phyloP scores from a whole-genome alignment of 257 asterid genomes.

The Anisodus tanguticus region DNA sequence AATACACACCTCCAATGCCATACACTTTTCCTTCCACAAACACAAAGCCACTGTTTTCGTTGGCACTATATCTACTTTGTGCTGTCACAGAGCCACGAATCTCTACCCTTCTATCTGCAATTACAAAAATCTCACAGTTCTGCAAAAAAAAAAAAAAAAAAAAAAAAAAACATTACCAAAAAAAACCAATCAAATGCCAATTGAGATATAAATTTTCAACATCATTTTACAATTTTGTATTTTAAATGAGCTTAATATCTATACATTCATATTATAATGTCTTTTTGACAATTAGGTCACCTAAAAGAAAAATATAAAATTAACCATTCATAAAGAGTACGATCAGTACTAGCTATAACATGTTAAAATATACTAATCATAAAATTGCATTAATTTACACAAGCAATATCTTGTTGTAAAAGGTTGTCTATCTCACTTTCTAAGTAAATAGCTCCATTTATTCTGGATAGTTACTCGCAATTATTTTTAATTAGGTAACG shows the following conservation, averaged over 20 bases:
- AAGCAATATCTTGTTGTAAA: no score
- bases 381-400: background rate
- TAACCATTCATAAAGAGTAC: background rate
- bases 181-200: background rate
- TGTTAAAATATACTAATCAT: background rate
- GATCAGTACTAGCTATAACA: background rate
- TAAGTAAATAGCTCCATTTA: no score
- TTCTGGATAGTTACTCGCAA: no score
- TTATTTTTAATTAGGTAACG: no score
- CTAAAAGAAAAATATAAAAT: background rate
- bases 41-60: constrained; percentile 71
- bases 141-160: constrained; percentile 30
- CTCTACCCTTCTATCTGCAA: constrained; percentile 50
- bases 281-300: background rate
- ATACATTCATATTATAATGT: background rate
- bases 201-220: background rate
- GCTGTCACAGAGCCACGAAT: constrained; percentile 73
- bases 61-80: constrained; percentile 54
- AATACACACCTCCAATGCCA: constrained; percentile 63
- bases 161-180: no score
- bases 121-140: constrained; percentile 76
- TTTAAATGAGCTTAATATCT: background rate
- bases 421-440: no score
- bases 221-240: background rate
- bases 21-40: constrained; percentile 69